Evolutionary conservation across 768 basidiomycete genomes (phyloP), one percentile per base, ranked within the genome.

Genomic region (Boletellus sp.): DNA sequence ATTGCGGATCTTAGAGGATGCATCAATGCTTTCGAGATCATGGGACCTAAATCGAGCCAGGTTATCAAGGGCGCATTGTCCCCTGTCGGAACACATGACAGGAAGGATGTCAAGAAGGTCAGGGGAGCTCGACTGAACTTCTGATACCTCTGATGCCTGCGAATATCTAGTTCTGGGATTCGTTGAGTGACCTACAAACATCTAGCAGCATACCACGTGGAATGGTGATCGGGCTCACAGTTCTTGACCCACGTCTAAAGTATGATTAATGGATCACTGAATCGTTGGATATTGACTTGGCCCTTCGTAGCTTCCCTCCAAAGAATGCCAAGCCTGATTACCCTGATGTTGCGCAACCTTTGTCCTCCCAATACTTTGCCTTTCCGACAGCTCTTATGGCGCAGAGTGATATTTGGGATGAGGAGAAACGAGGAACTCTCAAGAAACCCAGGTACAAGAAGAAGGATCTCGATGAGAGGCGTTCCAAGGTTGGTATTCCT

Each of bases 201-300:
- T 70, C 91, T 15, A 84, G 75, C 0, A 81, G 80, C 9, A 61
- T 93, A 4, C 83, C 90, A 7, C 74, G 83, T 36, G 87, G 85
- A 3, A 87, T 87, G 77, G 70, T 91, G 0, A 72, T 92, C 17
- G 92, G 92, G 0, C 78, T 92, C 51, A 84, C 76, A 35, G 87
- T 92, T 0, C 70, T 87, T 34, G 95, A 99, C 65, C 95, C 95
- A 12, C 78, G 95, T 41, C 71, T 97, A 12, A 87, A 76, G 94
- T 94, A 55, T 31, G 80, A 65, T 32, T 10, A 24, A 41, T 28
- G 26, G 31, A 48, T 33, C 5, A 6, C 16, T n/a, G 13, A 20
- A 3, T 20, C 23, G 24, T 34, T n/a, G 50, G 6, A 48, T 46
- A 23, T 5, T 20, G 12, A 45, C 40, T 8, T 48, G 16, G 0